Evolutionary conservation across 2,329 filamentous ascomycete species (phyloP).

Genomic region (Mycosphaerella sp.): DNA sequence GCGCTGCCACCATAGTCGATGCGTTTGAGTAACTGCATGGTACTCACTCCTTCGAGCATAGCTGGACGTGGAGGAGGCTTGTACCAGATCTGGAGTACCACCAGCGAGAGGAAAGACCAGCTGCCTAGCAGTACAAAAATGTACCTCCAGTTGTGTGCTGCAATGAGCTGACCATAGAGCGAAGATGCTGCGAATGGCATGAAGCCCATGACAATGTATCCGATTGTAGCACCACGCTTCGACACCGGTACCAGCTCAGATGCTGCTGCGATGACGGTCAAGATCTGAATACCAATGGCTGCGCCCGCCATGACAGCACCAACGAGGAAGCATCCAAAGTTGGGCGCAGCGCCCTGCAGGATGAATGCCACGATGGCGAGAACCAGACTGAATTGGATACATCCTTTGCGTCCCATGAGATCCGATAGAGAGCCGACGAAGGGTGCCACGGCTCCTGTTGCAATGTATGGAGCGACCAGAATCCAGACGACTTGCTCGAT

Average conservation of each 20-base stretch:
- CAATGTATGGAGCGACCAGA: conserved; percentile 17
- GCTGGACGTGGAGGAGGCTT: conserved; percentile 46
- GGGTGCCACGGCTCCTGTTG: conserved; percentile 16
- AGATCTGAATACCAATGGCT: conserved; percentile 9
- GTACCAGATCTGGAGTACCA: conserved; percentile 48
- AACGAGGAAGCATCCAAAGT: conserved; percentile 13
- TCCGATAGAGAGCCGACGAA: conserved; percentile 16
- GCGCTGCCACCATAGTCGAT: conserved; percentile 49
- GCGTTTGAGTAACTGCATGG: conserved; percentile 38
- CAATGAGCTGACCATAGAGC: conserved; percentile 54
- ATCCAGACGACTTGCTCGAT: conserved; percentile 19
- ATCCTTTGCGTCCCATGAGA: conserved; percentile 13
- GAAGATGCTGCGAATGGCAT: conserved; percentile 56
- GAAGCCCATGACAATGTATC: conserved; percentile 54
- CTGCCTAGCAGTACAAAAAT: conserved; percentile 48
- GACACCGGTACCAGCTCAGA: conserved; percentile 60
- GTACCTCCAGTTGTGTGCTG: conserved; percentile 47
- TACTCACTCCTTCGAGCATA: conserved; percentile 32
- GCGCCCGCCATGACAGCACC: conserved; percentile 10
- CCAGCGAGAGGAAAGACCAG: conserved; percentile 48
- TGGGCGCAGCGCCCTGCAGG: conserved; percentile 15
- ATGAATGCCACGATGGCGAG: conserved; percentile 14
- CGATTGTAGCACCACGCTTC: conserved; percentile 57
- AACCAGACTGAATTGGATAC: conserved; percentile 13
- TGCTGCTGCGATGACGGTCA: conserved; percentile 51